phyloP scores from a whole-genome alignment of 148 eudicot genomes.

The Rhododendron mucronatum region DNA sequence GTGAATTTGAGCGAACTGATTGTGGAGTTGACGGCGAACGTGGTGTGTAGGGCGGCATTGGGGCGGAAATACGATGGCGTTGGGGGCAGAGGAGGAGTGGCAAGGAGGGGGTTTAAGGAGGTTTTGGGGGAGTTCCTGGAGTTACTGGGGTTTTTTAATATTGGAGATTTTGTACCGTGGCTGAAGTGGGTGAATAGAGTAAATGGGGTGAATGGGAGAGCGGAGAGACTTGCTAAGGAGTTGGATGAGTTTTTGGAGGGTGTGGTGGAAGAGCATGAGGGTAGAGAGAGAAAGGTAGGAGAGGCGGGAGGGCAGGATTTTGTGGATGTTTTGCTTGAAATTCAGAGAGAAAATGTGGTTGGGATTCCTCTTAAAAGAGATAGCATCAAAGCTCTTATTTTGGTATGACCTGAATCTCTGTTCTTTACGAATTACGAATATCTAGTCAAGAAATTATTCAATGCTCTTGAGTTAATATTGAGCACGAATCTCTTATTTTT shows the following conservation, averaged over 20 bases:
- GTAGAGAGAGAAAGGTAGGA: neutral
- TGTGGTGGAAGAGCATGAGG: neutral
- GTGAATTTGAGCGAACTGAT: slow-evolving; percentile 32
- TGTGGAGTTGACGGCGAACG: neutral
- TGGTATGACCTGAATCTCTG: neutral
- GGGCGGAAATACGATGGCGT: neutral
- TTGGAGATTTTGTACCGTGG: neutral
- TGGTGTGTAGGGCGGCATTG: neutral
- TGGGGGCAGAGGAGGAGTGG: neutral
- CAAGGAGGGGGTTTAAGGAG: neutral
- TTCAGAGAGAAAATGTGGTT: neutral
- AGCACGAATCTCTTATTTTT: no score
- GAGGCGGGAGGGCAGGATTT: neutral
- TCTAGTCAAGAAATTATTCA: no score
- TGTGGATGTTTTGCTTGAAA: neutral
- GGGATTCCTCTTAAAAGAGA: slow-evolving; percentile 23
- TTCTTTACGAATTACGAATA: no score
- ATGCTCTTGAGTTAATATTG: no score
- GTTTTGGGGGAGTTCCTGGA: neutral
- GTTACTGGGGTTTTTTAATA: neutral
- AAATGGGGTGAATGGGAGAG: neutral
- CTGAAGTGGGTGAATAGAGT: neutral
- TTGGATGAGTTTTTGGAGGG: neutral
- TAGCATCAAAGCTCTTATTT: neutral
- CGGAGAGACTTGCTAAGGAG: slow-evolving; percentile 26